These are phyloP conservation scores for Paecilomyces niveus DNA, from an alignment of 2,329 filamentous ascomycete genomes.

Conservation along the genomic window DNA sequence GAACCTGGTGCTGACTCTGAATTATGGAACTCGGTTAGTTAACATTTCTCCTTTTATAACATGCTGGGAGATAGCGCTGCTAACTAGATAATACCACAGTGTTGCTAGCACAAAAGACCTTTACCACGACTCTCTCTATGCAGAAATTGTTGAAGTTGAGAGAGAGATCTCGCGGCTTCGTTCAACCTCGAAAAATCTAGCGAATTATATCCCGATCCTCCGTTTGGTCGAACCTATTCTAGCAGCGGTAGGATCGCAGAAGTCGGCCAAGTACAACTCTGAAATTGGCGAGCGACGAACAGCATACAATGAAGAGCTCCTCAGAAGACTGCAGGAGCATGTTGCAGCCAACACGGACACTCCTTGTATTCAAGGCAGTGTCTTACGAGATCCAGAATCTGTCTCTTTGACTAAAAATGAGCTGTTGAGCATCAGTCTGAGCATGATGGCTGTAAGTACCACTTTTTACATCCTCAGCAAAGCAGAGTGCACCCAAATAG, in stretches of 20 bases:
- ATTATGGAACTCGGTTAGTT: conserved; percentile 6
- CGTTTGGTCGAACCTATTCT: conserved; percentile 5
- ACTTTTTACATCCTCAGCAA: background rate
- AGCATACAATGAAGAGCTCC: conserved; percentile 3
- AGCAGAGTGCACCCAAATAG: background rate
- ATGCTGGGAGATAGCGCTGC: background rate
- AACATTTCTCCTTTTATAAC: background rate
- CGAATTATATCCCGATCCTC: conserved; percentile 10
- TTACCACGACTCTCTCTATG: conserved; percentile 2
- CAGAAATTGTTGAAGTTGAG: conserved; percentile 9
- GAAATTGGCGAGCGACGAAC: conserved; percentile 5
- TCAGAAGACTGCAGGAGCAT: conserved; percentile 4
- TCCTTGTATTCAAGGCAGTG: conserved; percentile 8
- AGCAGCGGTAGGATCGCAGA: background rate
- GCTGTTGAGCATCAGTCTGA: conserved; percentile 6
- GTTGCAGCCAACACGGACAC: conserved; percentile 3
- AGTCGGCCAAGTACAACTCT: conserved; percentile 2
- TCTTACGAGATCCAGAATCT: conserved; percentile 7
- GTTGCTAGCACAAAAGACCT: conserved; percentile 4
- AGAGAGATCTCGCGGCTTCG: conserved; percentile 7
- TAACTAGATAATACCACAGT: background rate
- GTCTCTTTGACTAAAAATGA: conserved; percentile 3
- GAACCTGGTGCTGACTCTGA: conserved; percentile 6
- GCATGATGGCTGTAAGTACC: conserved; percentile 7
- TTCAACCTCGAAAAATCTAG: conserved; percentile 7